phyloP scores from a whole-genome alignment of 2,329 filamentous ascomycete species.

The Calonectria pteridis region DNA sequence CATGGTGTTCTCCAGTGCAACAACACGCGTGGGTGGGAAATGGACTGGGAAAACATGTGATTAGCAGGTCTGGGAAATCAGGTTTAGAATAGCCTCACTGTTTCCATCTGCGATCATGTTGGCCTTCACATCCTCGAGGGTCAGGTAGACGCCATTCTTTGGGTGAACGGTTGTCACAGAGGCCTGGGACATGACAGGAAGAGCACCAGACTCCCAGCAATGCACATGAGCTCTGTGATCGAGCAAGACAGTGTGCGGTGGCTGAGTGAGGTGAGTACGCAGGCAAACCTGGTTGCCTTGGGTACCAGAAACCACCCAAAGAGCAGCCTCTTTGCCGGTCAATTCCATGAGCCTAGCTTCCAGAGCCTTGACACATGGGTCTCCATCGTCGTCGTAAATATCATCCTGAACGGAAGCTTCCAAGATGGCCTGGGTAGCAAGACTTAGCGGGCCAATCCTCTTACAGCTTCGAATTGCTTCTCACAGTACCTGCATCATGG shows the following conservation, averaged over 20 bases:
- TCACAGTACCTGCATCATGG: conserved; percentile 41
- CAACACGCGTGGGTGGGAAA: conserved; percentile 80
- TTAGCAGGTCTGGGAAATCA: conserved; percentile 37
- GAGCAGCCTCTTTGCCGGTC: conserved; percentile 45
- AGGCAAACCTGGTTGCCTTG: conserved; percentile 46
- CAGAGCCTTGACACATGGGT: conserved; percentile 42
- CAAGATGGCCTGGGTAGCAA: conserved; percentile 34
- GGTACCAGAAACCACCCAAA: conserved; percentile 44
- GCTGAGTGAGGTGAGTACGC: conserved; percentile 45
- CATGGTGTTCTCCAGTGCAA: conserved; percentile 85
- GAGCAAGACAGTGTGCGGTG: conserved; percentile 44
- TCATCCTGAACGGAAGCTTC: conserved; percentile 45
- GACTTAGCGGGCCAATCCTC: neutral
- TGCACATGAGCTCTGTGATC: conserved; percentile 83
- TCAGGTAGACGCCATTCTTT: conserved; percentile 77
- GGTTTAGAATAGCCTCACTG: conserved; percentile 48
- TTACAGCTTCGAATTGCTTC: no score
- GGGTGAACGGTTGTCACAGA: conserved; percentile 74
- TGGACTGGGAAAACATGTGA: conserved; percentile 71
- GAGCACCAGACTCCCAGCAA: conserved; percentile 71
- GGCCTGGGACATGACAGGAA: conserved; percentile 77
- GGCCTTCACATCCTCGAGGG: conserved; percentile 76
- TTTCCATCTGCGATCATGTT: conserved; percentile 44
- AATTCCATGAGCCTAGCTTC: conserved; percentile 38
- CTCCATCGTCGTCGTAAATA: conserved; percentile 44